Percentiles rank a stretch among this genome's conserved stretches.
Evolutionary conservation across 1,284 basidiomycete genomes (phyloP).

Genomic region (Pterula multifida): DNA sequence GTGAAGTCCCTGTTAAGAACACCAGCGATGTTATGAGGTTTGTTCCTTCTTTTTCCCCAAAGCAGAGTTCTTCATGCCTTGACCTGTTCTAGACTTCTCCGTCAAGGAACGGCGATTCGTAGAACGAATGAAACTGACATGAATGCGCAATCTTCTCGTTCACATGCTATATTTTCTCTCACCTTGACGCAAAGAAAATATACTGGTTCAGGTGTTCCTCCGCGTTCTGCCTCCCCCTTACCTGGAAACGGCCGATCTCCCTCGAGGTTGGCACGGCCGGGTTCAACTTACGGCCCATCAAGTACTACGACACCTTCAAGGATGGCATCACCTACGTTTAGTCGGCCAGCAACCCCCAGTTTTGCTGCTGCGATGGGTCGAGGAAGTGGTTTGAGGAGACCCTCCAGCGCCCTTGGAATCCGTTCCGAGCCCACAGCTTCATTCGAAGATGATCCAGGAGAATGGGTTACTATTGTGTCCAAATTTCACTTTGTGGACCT

Average conservation of each 20-base stretch:
- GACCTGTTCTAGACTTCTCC: conserved; percentile 46
- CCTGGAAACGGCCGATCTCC: conserved; percentile 62
- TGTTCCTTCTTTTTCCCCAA: conserved; percentile 20
- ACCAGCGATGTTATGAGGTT: conserved; percentile 86
- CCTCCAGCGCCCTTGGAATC: conserved; percentile 53
- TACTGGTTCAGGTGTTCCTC: conserved; percentile 50
- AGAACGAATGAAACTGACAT: conserved; percentile 97
- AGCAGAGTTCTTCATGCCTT: conserved; percentile 7
- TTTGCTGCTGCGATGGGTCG: conserved; percentile 62
- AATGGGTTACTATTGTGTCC: conserved; percentile 84
- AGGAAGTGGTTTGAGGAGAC: conserved; percentile 46
- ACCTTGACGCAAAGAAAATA: conserved; percentile 84
- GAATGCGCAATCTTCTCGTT: conserved; percentile 96
- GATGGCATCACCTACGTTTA: conserved; percentile 63
- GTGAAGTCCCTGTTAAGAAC: conserved; percentile 79
- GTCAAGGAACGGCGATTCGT: conserved; percentile 80
- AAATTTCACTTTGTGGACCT: conserved; percentile 99
- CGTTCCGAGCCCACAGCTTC: conserved; percentile 5
- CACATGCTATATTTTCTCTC: conserved; percentile 97
- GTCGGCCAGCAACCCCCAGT: conserved; percentile 64
- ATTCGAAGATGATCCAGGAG: conserved; percentile 51
- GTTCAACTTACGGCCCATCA: conserved; percentile 46
- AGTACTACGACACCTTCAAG: conserved; percentile 27
- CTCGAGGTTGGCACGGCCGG: conserved; percentile 66
- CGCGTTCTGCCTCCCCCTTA: conserved; percentile 64